These are phyloP conservation scores for Pythium rishiriense DNA, from an alignment of 352 stramenopile species.

Conservation along the genomic window DNA sequence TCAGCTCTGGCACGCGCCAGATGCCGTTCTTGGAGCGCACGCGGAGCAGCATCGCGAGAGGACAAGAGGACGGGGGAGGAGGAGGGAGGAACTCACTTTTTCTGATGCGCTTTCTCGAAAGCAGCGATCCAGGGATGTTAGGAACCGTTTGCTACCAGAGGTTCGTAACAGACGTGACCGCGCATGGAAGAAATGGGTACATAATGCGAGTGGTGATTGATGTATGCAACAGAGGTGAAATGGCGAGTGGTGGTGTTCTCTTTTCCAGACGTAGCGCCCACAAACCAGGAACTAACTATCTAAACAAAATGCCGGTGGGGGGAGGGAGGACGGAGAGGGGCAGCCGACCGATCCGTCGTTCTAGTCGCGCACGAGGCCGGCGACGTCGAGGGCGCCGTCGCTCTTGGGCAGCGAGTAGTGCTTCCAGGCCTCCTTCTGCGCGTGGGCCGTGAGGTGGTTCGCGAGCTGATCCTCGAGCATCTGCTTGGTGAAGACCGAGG, in stretches of 20 bases:
- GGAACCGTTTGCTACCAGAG: neutral
- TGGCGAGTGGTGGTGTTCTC: slow-evolving; percentile 10
- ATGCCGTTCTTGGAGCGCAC: slow-evolving; percentile 89
- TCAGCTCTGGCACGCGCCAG: slow-evolving; percentile 77
- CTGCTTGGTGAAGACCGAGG: slow-evolving; percentile 91
- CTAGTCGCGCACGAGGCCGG: slow-evolving; percentile 50
- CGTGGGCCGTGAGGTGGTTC: slow-evolving; percentile 93
- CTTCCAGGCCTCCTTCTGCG: slow-evolving; percentile 94
- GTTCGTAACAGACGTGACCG: too few species aligned
- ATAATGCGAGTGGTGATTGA: too few species aligned
- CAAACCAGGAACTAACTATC: slow-evolving; percentile 82
- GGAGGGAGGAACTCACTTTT: too few species aligned
- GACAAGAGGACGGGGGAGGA: neutral
- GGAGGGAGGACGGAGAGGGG: slow-evolving; percentile 4
- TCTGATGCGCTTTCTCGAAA: slow-evolving; percentile 1
- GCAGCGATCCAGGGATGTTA: neutral
- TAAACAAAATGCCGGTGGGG: slow-evolving; percentile 57
- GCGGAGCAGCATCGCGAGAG: slow-evolving; percentile 61
- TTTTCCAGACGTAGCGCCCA: slow-evolving; percentile 61
- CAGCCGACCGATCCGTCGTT: slow-evolving; percentile 7
- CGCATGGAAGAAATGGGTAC: too few species aligned
- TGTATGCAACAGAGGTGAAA: slow-evolving; percentile 7
- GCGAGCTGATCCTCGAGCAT: slow-evolving; percentile 94
- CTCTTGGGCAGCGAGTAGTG: slow-evolving; percentile 57
- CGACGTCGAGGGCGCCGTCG: slow-evolving; percentile 35